Evolutionary conservation across 2,329 filamentous ascomycete species (phyloP), one percentile per base, ranked within the genome.

Genomic region (Gremmenia infestans): DNA sequence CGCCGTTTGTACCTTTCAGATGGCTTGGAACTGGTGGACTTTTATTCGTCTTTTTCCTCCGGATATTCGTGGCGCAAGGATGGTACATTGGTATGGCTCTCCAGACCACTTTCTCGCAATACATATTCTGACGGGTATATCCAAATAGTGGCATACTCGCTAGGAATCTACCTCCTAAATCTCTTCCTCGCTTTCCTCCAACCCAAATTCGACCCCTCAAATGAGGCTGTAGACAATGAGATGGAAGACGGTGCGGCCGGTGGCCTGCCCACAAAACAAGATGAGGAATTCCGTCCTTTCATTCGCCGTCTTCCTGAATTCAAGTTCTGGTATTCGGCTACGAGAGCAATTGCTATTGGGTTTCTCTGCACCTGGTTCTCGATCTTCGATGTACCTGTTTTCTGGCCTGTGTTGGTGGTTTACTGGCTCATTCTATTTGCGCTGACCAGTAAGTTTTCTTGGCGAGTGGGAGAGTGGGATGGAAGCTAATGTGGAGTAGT

Each of bases 271-370:
- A 97, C 91, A 56, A 97, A 96, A 78, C 86, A 91, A 67, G 93
- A 97, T 70, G 92, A 99, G 70, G 94, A 99, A 77, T 99, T 99
- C 80, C 86, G 91, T 62, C 94, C 94, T 3, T 99, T 99, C 71
- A 97, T 99, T 72, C 85, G 94, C 69, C 84, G 94, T 58, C 84
- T 99, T 23, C 94, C 94, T 54, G 94, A 99, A 76, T 99, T 99
- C 83, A 99, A 99, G 82, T 99, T 99, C 80, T 99, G 94, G 94
- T 91, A 97, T 77, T 88, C 89, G 68, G 91, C 93, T 53, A 97
- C 93, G 55, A 85, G 91, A 70, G 93, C 93, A 54, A 82, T 97
- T 67, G 71, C 79, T 63, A 89, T 97, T 68, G 85, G 82, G 39
- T 96, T 97, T 72, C 64, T 86, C 61, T 97, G 92, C 83, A 91